Conservation (phyloP, 805 yeast genomes). For the Cyberlindnera saturnus region DNA sequence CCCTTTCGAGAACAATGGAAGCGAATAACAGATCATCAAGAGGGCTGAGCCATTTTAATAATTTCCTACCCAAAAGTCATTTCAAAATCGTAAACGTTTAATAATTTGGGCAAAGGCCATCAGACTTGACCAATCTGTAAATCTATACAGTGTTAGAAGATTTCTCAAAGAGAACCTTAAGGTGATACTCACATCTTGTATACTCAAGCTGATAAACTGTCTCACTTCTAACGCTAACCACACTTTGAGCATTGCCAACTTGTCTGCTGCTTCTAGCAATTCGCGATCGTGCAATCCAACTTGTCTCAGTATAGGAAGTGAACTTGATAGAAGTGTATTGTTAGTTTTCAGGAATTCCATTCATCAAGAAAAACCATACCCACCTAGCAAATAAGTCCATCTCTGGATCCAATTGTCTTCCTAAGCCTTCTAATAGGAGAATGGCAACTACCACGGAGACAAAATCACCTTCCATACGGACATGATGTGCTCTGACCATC, state of each 20-base stretch:
- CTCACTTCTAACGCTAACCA: constrained; percentile 90
- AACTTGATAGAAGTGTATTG: constrained; percentile 10
- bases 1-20: no score
- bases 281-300: constrained; percentile 69
- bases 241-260: constrained; percentile 78
- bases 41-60: no score
- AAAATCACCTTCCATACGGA: constrained; percentile 96
- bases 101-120: constrained; percentile 60
- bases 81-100: constrained; percentile 15
- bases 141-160: constrained; percentile 25
- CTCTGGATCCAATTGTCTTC: constrained; percentile 88
- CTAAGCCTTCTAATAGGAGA: constrained; percentile 86
- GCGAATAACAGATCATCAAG: no score
- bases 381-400: constrained; percentile 94
- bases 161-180: constrained; percentile 1
- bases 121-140: constrained; percentile 52
- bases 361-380: constrained; percentile 44
- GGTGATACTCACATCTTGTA: constrained; percentile 58
- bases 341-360: constrained; percentile 28
- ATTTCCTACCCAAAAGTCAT: no score
- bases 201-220: constrained; percentile 76
- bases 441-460: constrained; percentile 94
- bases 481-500: constrained; percentile 94
- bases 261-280: constrained; percentile 50
- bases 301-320: constrained; percentile 47